Conservation (phyloP, 345 rosid genomes). For the Luvunga scandens region DNA sequence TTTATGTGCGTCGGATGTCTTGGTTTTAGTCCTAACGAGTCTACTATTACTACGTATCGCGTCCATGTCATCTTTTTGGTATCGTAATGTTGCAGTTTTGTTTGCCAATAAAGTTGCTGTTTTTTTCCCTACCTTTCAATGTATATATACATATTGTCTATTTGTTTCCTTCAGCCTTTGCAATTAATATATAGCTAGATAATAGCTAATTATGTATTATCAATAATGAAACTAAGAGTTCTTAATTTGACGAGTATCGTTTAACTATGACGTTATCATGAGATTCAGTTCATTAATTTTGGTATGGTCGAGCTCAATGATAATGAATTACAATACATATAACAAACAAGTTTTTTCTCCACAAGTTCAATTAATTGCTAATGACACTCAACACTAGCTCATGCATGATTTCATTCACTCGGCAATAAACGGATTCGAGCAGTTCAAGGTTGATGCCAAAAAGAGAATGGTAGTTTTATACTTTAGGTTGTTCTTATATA, state of each 20-base stretch:
- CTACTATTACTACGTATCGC: neutral
- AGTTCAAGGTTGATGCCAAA: neutral
- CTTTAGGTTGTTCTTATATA: neutral
- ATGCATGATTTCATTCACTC: neutral
- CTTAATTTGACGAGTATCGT: too few relatives aligned
- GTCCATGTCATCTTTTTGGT: conserved; percentile 5
- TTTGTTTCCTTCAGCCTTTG: neutral
- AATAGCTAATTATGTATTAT: neutral
- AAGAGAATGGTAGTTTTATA: neutral
- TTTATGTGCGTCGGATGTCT: conserved; percentile 15
- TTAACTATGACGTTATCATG: too few relatives aligned
- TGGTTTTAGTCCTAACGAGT: neutral
- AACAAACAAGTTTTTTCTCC: neutral
- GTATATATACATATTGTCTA: too few relatives aligned
- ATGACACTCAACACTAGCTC: neutral
- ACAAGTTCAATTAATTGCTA: neutral
- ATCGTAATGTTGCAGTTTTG: neutral
- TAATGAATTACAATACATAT: neutral
- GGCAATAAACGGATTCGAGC: neutral
- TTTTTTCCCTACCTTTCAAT: neutral
- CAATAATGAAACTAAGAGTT: neutral
- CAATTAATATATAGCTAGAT: neutral
- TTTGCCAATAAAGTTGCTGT: conserved; percentile 4
- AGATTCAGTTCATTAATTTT: too few relatives aligned
- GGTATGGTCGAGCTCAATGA: too few relatives aligned